Evolutionary conservation across 768 basidiomycete species (phyloP), one percentile per base, ranked within the genome.

Genomic region (Cystobasidium tubakii): DNA sequence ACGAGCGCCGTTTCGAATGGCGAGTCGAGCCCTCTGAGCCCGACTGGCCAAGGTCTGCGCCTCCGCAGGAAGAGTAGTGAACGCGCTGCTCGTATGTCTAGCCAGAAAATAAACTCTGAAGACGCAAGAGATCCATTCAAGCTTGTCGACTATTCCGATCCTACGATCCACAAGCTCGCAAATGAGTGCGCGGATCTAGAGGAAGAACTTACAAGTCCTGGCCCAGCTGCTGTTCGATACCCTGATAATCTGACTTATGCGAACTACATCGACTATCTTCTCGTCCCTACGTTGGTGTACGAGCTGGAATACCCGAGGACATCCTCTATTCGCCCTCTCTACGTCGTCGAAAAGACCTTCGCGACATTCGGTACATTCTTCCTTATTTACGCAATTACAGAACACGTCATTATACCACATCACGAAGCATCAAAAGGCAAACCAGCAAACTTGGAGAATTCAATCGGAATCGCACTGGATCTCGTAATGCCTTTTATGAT

Each of bases 311-410:
- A 94, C 81, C 95, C 95, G 12, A 84, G 95, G 64, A 97, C 95
- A 12, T 87, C 90, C 36, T 83, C 83, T 15, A 80, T 84, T 62
- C 87, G 86, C 81, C 90, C 81, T 77, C 79, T 91, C 10, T 93
- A 93, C 78, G 85, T 95, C 1, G 85, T 90, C 74, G 86, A 88
- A 77, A 87, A 87, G 82, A 84, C 84, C 1, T 83, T 90, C 10
- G 96, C 94, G 29, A 95, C 92, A 12, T 91, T 96, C 80, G 96
- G 96, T 44, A 96, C 95, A 0, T 97, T 99, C 82, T 90, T 88
- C 0, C 85, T 98, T n/a, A 85, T 97, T 53, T 90, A 83, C 77
- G 79, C 79, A n/a, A 87, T 94, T 66, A 92, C 92, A 29, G 96
- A 98, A 80, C 90, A 88, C 57, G 93, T 92, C 79, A 97, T 99